Conservation (phyloP, 1,139 yeast species). For the Debaryomyces psychrophilus region DNA sequence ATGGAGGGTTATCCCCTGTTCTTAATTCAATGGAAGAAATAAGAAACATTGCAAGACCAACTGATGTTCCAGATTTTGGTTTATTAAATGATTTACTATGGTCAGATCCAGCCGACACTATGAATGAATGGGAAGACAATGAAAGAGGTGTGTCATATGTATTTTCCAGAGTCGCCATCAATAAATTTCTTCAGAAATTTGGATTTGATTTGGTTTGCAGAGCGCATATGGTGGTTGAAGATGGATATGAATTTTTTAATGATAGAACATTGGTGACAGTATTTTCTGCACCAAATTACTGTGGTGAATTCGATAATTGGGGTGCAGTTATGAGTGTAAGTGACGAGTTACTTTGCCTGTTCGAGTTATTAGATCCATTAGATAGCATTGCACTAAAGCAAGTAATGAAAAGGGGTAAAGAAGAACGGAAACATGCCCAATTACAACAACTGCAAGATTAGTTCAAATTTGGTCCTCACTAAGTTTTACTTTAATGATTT, state of each 20-base stretch:
- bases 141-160: conserved; percentile 98
- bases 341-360: conserved; percentile 87
- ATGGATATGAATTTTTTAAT: conserved; percentile 96
- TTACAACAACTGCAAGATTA: conserved; percentile 22
- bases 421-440: conserved; percentile 69
- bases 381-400: conserved; percentile 92
- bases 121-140: conserved; percentile 97
- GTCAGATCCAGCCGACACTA: conserved; percentile 96
- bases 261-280: conserved; percentile 93
- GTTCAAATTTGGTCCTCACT: background rate
- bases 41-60: conserved; percentile 87
- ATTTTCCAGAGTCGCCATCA: conserved; percentile 88
- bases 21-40: conserved; percentile 90
- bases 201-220: conserved; percentile 94
- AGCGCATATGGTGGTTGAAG: conserved; percentile 99
- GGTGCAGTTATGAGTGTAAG: conserved; percentile 98
- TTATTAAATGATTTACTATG: conserved; percentile 86
- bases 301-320: conserved; percentile 99
- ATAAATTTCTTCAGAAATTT: conserved; percentile 82
- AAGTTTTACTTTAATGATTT: conserved; percentile 8
- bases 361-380: conserved; percentile 90
- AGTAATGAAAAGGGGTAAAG: conserved; percentile 85
- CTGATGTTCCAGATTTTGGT: conserved; percentile 97
- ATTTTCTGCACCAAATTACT: conserved; percentile 94
- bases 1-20: conserved; percentile 94